Conservation (phyloP, 2,329 filamentous ascomycete genomes). For the Escovopsis sp. region DNA sequence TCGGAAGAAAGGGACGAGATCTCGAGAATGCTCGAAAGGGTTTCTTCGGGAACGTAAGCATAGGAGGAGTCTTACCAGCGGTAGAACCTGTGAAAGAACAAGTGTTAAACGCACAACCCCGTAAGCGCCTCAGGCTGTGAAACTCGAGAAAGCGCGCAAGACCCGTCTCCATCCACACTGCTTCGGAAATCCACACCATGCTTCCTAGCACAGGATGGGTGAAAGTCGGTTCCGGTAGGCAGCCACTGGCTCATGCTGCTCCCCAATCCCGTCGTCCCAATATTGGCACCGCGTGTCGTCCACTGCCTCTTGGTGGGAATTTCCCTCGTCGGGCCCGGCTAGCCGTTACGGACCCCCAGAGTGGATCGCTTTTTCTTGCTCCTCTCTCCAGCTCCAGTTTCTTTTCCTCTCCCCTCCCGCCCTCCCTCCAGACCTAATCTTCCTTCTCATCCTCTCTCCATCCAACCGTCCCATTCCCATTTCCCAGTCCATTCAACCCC, state of each 20-base stretch:
- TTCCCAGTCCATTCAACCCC: slow-evolving; percentile 13
- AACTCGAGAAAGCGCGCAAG: slow-evolving; percentile 11
- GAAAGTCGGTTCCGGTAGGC: no score
- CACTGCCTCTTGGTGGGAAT: slow-evolving; percentile 13
- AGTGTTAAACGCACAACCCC: no score
- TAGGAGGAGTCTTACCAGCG: not conserved
- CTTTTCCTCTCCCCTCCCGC: slow-evolving; percentile 19
- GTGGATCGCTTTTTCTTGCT: slow-evolving; percentile 26
- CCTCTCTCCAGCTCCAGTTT: slow-evolving; percentile 20
- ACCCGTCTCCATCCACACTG: slow-evolving; percentile 7
- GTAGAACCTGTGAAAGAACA: not conserved
- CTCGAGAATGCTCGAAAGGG: not conserved
- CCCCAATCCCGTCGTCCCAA: slow-evolving; percentile 9
- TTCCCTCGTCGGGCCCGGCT: slow-evolving; percentile 20
- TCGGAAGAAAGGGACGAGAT: not conserved
- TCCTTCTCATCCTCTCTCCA: slow-evolving; percentile 18
- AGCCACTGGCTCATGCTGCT: slow-evolving; percentile 14
- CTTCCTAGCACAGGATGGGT: slow-evolving; percentile 16
- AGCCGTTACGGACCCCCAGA: slow-evolving; percentile 16
- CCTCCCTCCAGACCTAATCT: slow-evolving; percentile 15
- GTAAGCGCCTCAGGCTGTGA: slow-evolving; percentile 19
- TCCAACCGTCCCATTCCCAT: slow-evolving; percentile 9
- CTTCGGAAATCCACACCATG: slow-evolving; percentile 17
- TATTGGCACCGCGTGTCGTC: slow-evolving; percentile 15
- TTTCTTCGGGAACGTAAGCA: not conserved